Evolutionary conservation across 2,329 filamentous ascomycete species (phyloP), one percentile per base, ranked within the genome.

Genomic region (Paecilomyces sp.): DNA sequence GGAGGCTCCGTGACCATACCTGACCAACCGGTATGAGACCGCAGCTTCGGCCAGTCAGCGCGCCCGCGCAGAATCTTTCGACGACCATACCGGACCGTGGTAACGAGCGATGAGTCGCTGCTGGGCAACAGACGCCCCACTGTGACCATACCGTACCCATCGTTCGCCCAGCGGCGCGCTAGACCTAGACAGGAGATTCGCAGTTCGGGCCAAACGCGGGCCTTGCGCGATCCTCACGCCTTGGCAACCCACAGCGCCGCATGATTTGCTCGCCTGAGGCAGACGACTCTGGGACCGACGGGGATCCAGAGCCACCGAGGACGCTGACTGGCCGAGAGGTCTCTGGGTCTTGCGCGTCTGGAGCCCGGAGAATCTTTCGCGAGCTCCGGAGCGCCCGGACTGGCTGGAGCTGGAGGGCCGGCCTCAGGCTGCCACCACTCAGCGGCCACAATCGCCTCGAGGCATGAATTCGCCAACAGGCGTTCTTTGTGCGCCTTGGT

Each of bases 1-100:
- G 51, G 8, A 30, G 24, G 12, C 22, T 25, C 22, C 51, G 28
- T 53, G 51, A 53, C 51, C 51, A 53, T 53, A 53, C 51, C 51
- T 25, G 22, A 53, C 51, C 51, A 47, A 47, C n/a, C 41, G 41
- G 41, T 18, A 47, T 47, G 41, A 47, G 41, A 47, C 41, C 4
- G 15, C n/a, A 47, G 41, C 41, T 47, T 18, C n/a, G 5, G 41
- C 41, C 41, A 47, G 41, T 47, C 41, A 47, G 13, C 5, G 15
- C 7, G 41, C 41, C 41, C 18, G 41, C 1, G n/a, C 51, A 53
- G 15, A 53, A 53, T 11, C 57, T 63, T 47, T 47, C 41, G n/a
- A 47, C 41, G 13, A 67, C 65, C 13, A 22, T 61, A 61, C 56
- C 58, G 56, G 52, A 67, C 65, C 11, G 33, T 22, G 47, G 56